These are phyloP conservation scores for Podospora comata DNA, from an alignment of 495 filamentous ascomycete species.

Conservation along the genomic window DNA sequence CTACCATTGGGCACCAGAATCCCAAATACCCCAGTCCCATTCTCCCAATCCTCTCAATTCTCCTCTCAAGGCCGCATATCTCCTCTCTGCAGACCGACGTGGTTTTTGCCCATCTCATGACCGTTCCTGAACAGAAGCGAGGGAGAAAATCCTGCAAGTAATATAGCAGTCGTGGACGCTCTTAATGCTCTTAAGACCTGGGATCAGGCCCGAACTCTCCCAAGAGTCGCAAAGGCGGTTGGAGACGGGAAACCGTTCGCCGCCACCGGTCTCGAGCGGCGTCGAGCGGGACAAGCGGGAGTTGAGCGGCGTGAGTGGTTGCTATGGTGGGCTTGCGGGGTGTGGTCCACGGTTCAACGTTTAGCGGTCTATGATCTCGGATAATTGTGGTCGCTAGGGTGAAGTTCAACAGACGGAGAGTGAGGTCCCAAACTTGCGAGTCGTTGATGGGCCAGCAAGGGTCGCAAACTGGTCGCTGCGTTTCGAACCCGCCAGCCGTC, in stretches of 20 bases:
- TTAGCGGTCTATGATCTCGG: slow-evolving; percentile 11
- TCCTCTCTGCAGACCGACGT: background rate
- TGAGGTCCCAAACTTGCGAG: background rate
- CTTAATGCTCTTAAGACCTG: slow-evolving; percentile 10
- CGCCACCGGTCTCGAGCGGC: slow-evolving; percentile 18
- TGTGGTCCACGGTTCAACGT: background rate
- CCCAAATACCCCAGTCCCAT: slow-evolving; percentile 19
- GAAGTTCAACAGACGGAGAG: background rate
- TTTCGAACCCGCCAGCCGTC: background rate
- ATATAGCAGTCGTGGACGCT: slow-evolving; percentile 2
- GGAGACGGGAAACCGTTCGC: slow-evolving; percentile 15
- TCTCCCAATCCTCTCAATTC: slow-evolving; percentile 5
- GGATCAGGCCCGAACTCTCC: slow-evolving; percentile 1
- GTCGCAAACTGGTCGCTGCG: background rate
- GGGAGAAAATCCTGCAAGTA: background rate
- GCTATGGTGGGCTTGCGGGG: background rate
- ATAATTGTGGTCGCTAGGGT: slow-evolving; percentile 17
- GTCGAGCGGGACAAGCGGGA: slow-evolving; percentile 13
- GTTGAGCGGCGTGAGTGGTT: slow-evolving; percentile 15
- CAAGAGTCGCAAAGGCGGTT: slow-evolving; percentile 9
- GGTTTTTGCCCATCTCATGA: background rate
- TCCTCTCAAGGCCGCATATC: no score
- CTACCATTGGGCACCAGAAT: slow-evolving; percentile 35
- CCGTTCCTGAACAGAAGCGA: background rate
- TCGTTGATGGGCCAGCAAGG: background rate